A percentile compares a stretch with the other conserved stretches of the same genome.
Evolutionary conservation across 495 filamentous ascomycete genomes (phyloP).

Genomic region (Geopyxis carbonaria): DNA sequence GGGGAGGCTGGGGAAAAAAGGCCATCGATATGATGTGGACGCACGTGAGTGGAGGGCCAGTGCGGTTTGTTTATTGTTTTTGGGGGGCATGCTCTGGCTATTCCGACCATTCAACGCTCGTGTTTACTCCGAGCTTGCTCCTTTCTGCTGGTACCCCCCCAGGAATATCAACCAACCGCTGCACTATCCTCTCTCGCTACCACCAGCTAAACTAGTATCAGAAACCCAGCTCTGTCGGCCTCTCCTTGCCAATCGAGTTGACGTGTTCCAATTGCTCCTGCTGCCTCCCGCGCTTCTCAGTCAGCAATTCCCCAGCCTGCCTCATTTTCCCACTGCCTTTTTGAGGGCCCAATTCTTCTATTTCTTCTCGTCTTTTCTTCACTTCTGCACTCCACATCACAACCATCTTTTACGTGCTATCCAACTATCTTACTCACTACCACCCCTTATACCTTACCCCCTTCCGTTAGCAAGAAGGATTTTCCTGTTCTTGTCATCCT

Average conservation of each 20-base stretch:
- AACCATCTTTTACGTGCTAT: conserved; percentile 1
- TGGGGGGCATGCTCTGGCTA: too few relatives aligned
- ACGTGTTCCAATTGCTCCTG: too few relatives aligned
- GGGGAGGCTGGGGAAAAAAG: conserved; percentile 1
- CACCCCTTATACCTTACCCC: conserved; percentile 4
- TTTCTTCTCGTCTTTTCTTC: conserved; percentile 5
- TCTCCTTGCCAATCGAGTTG: too few relatives aligned
- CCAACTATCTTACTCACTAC: conserved; percentile 1
- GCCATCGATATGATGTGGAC: conserved; percentile 5
- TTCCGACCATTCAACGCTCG: too few relatives aligned
- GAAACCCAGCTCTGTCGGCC: too few relatives aligned
- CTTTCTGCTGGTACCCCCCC: too few relatives aligned
- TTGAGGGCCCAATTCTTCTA: neutral
- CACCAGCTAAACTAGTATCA: too few relatives aligned
- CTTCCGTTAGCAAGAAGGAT: conserved; percentile 18
- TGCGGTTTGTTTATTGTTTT: conserved; percentile 5
- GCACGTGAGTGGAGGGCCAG: neutral
- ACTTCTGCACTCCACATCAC: neutral
- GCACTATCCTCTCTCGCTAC: too few relatives aligned
- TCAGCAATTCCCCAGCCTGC: conserved; percentile 3
- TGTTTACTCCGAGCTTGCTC: too few relatives aligned
- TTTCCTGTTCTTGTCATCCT: conserved; percentile 25
- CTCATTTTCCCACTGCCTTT: conserved; percentile 1
- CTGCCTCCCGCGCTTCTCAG: too few relatives aligned
- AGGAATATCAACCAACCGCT: too few relatives aligned